Percentiles rank a stretch among this genome's conserved stretches.
These are phyloP conservation scores for Peltaster fructicola DNA, from an alignment of 2,329 filamentous ascomycete species.

Conservation along the genomic window DNA sequence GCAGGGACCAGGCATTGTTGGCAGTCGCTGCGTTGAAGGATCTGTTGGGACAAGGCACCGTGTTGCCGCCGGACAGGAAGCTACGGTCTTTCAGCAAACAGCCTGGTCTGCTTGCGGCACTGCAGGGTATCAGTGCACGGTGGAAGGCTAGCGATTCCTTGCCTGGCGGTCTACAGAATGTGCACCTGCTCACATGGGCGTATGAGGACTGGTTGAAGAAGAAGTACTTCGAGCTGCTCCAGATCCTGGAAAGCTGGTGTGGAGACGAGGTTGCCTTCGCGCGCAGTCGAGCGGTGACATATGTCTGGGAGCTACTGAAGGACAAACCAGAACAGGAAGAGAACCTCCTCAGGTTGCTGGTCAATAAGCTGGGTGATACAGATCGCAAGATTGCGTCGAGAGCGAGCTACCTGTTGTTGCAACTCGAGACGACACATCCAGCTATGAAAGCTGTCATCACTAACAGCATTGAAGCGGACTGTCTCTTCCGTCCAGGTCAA, in stretches of 20 bases:
- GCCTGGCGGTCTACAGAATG: slow-evolving; percentile 54
- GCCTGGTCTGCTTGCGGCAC: slow-evolving; percentile 51
- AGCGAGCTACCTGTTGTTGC: slow-evolving; percentile 82
- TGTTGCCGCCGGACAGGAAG: slow-evolving; percentile 69
- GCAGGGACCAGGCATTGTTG: slow-evolving; percentile 77
- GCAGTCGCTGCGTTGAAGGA: slow-evolving; percentile 90
- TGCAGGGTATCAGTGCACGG: slow-evolving; percentile 42
- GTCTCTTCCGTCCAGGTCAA: slow-evolving; percentile 74
- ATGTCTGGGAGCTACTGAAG: slow-evolving; percentile 77
- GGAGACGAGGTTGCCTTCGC: slow-evolving; percentile 92
- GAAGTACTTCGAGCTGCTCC: slow-evolving; percentile 81
- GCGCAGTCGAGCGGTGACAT: slow-evolving; percentile 70
- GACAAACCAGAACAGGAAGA: slow-evolving; percentile 96
- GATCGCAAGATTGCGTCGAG: slow-evolving; percentile 91
- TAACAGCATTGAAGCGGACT: slow-evolving; percentile 67
- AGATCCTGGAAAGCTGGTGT: slow-evolving; percentile 82
- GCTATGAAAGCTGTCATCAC: slow-evolving; percentile 87
- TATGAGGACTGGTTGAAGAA: slow-evolving; percentile 94
- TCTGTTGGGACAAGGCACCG: slow-evolving; percentile 72
- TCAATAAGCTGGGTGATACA: slow-evolving; percentile 92
- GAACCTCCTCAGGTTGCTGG: slow-evolving; percentile 73
- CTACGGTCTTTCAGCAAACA: slow-evolving; percentile 65
- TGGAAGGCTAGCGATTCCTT: slow-evolving; percentile 57
- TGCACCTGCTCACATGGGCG: slow-evolving; percentile 71
- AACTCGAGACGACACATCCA: slow-evolving; percentile 74